Evolutionary conservation across 2,329 filamentous ascomycete species (phyloP).

Genomic region (Trichoderma sp.): DNA sequence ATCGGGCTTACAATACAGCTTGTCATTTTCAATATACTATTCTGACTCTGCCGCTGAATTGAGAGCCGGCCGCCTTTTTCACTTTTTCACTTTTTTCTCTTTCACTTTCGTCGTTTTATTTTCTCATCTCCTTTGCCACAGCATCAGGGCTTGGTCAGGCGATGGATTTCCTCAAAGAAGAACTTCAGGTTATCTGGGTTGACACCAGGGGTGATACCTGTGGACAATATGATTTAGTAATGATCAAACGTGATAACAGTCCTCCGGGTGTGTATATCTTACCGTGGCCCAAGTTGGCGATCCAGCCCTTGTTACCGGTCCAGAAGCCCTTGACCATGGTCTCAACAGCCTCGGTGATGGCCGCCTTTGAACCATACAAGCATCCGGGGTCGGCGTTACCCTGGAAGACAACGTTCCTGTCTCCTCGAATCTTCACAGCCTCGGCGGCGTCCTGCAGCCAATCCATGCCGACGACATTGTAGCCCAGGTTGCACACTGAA

Average conservation of each 20-base stretch:
- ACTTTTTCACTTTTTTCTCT: not conserved
- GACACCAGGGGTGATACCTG: conserved; percentile 90
- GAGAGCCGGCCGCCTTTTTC: not conserved
- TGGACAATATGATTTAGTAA: conserved; percentile 18
- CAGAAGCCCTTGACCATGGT: conserved; percentile 85
- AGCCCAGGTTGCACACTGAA: conserved; percentile 80
- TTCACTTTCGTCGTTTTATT: not conserved
- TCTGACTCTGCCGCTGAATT: not conserved
- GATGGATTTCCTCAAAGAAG: conserved; percentile 90
- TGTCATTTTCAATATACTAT: conserved; percentile 7
- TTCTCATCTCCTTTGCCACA: not conserved
- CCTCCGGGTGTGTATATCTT: conserved; percentile 34
- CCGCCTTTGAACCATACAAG: conserved; percentile 77
- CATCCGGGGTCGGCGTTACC: conserved; percentile 95
- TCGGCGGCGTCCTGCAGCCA: conserved; percentile 90
- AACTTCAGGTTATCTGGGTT: conserved; percentile 91
- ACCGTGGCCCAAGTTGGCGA: conserved; percentile 95
- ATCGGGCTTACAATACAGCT: conserved; percentile 3
- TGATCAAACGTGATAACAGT: not conserved
- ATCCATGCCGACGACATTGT: conserved; percentile 91
- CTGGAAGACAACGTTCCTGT: conserved; percentile 75
- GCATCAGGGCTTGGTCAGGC: conserved; percentile 50
- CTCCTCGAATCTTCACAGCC: conserved; percentile 74
- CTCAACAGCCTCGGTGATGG: conserved; percentile 79
- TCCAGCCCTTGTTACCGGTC: conserved; percentile 83